Conservation (phyloP, 768 basidiomycete species). For the Porpolomopsis calyptriformis region DNA sequence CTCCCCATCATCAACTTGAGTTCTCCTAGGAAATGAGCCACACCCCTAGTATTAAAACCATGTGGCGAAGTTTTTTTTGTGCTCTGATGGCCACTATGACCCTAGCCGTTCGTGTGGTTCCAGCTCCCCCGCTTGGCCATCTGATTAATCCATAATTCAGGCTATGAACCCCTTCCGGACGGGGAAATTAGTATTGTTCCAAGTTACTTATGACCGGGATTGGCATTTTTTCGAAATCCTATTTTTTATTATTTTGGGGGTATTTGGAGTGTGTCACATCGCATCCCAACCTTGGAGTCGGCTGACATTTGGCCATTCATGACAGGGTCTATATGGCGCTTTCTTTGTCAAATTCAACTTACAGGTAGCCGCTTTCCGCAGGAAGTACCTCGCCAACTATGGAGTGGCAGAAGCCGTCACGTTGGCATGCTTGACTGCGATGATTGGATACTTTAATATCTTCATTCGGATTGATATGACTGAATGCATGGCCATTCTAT, state of each 20-base stretch:
- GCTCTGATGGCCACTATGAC: conserved; percentile 95
- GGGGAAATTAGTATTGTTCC: conserved; percentile 95
- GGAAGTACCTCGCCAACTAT: conserved; percentile 76
- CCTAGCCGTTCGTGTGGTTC: conserved; percentile 58
- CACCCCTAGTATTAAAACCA: conserved; percentile 91
- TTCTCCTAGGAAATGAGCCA: conserved; percentile 90
- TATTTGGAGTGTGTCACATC: conserved; percentile 66
- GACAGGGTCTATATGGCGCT: conserved; percentile 90
- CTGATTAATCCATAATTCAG: conserved; percentile 27
- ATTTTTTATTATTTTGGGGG: conserved; percentile 88
- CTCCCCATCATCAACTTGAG: not conserved
- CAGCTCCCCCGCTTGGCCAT: conserved; percentile 9
- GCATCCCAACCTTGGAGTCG: not conserved
- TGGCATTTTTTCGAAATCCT: conserved; percentile 99
- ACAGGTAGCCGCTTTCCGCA: conserved; percentile 87
- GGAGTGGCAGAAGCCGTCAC: conserved; percentile 83
- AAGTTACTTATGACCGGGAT: conserved; percentile 92
- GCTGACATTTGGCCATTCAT: conserved; percentile 8
- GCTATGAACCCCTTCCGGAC: conserved; percentile 98
- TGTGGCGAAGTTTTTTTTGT: conserved; percentile 98
- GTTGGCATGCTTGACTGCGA: conserved; percentile 79
- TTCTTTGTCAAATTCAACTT: conserved; percentile 96
- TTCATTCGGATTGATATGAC: conserved; percentile 98
- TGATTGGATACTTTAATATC: conserved; percentile 88
- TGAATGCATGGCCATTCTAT: conserved; percentile 87